These are phyloP conservation scores for Cutaneotrichosporon daszewskae DNA, from an alignment of 1,284 basidiomycete species.

Conservation along the genomic window DNA sequence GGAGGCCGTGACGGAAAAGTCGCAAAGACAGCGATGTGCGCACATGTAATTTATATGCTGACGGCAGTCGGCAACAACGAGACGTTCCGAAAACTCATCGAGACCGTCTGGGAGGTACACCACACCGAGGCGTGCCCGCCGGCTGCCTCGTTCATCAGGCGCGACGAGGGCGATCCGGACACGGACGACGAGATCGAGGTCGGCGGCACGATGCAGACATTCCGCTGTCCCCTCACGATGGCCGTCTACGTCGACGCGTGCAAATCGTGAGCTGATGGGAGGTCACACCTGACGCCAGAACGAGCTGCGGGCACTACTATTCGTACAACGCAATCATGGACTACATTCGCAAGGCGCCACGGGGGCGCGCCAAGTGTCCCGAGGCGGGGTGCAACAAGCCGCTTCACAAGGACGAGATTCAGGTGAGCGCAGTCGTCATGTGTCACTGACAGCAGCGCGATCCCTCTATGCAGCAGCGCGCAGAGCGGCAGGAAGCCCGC, in stretches of 20 bases:
- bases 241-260: conserved; percentile 60
- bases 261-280: conserved; percentile 46
- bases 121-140: conserved; percentile 66
- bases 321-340: conserved; percentile 18
- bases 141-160: conserved; percentile 59
- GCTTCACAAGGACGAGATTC: background rate
- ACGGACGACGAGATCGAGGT: conserved; percentile 74
- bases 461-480: background rate
- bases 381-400: conserved; percentile 36
- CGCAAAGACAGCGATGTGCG: too few relatives aligned
- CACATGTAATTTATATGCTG: too few relatives aligned
- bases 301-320: conserved; percentile 24
- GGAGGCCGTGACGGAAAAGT: too few relatives aligned
- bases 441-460: background rate
- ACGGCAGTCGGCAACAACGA: conserved; percentile 53
- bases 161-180: conserved; percentile 70
- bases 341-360: conserved; percentile 10
- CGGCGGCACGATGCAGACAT: conserved; percentile 72
- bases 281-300: conserved; percentile 49
- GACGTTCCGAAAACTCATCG: conserved; percentile 60
- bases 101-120: conserved; percentile 63
- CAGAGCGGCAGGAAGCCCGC: background rate
- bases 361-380: conserved; percentile 24
- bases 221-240: conserved; percentile 71
- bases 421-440: background rate